Evolutionary conservation across 1,139 yeast species (phyloP), one percentile per base, ranked within the genome.

Genomic region (Geotrichum carabidarum): DNA sequence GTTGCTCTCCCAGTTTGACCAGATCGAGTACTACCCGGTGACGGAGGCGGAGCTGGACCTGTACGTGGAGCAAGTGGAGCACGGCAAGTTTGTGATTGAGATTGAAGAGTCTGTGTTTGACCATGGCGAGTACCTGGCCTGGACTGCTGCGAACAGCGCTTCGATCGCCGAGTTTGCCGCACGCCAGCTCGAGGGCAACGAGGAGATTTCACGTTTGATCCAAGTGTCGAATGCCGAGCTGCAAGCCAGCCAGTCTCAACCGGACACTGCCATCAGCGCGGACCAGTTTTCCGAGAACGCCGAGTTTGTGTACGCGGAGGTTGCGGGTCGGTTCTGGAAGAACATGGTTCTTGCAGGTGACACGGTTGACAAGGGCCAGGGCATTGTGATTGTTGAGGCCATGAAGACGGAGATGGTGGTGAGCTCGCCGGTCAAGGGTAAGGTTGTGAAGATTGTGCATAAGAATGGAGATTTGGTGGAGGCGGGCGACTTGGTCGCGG

Each of bases 401-500:
- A 93, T 93, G 98, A 93, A 93, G 76, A 93, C 99, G 0, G 99
- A 93, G 71, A 90, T 93, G 96, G 80, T 83, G 50, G 95, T 91
- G 44, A 76, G 73, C 57, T 82, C 97, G 15, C 79, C 95, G 2
- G 77, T 71, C 51, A 76, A 73, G 8, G 98, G 98, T 63, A 87
- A 80, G 67, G 93, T 93, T 17, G 72, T 82, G 51, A 87, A 88
- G 73, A 77, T 93, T 48, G 74, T 82, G 57, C 95, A 86, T 69
- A 77, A 77, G 60, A 87, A 88, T 66, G 96, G 96, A 64, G 96
- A 89, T 66, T 86, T 89, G 84, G 95, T 90, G 46, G 96, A 89
- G 58, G 90, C 96, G 31, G 96, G 96, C 60, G 98, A 91, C 68
- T 73, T 90, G 60, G 96, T 93, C 46, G 97, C 86, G 43, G 94